Percentiles rank a stretch among this genome's conserved stretches.
Evolutionary conservation across 2,329 filamentous ascomycete genomes (phyloP).

Genomic region (Teratosphaeria destructans): DNA sequence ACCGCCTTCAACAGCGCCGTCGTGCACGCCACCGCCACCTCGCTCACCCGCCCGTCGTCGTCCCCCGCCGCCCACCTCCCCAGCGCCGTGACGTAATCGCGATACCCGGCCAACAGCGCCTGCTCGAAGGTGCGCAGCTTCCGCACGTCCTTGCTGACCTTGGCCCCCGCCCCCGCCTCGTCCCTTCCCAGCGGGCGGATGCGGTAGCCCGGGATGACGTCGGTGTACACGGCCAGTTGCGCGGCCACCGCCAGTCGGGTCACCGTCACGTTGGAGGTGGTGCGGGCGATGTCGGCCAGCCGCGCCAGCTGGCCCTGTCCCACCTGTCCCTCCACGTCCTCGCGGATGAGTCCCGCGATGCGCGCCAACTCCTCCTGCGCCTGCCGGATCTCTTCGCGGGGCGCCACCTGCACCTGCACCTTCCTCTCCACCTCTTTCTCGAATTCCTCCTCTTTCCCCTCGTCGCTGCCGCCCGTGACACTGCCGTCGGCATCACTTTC

Average conservation of each 20-base stretch:
- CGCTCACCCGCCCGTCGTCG: conserved; percentile 31
- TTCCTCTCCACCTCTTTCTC: conserved; percentile 33
- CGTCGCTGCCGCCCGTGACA: conserved; percentile 51
- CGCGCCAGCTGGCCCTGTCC: conserved; percentile 65
- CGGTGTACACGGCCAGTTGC: conserved; percentile 84
- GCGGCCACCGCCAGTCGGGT: conserved; percentile 79
- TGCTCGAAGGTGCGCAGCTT: conserved; percentile 78
- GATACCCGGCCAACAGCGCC: conserved; percentile 73
- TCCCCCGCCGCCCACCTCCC: conserved; percentile 44
- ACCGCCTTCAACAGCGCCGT: conserved; percentile 72
- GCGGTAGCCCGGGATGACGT: conserved; percentile 90
- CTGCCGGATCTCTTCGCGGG: conserved; percentile 60
- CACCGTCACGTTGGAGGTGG: conserved; percentile 55
- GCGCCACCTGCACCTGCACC: conserved; percentile 86
- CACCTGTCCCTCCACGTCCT: conserved; percentile 85
- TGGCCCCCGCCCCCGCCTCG: conserved; percentile 47
- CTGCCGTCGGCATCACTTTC: conserved; percentile 46
- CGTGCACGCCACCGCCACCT: conserved; percentile 71
- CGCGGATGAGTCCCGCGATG: conserved; percentile 70
- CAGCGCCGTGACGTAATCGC: conserved; percentile 70
- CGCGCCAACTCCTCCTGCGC: conserved; percentile 89
- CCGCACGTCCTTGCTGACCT: conserved; percentile 85
- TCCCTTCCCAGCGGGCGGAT: conserved; percentile 76
- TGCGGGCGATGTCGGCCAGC: conserved; percentile 62
- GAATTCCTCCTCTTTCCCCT: conserved; percentile 53